Base-by-base conservation (phyloP, 2,329 filamentous ascomycete genomes). In the Aspergillus calidoustus region DNA sequence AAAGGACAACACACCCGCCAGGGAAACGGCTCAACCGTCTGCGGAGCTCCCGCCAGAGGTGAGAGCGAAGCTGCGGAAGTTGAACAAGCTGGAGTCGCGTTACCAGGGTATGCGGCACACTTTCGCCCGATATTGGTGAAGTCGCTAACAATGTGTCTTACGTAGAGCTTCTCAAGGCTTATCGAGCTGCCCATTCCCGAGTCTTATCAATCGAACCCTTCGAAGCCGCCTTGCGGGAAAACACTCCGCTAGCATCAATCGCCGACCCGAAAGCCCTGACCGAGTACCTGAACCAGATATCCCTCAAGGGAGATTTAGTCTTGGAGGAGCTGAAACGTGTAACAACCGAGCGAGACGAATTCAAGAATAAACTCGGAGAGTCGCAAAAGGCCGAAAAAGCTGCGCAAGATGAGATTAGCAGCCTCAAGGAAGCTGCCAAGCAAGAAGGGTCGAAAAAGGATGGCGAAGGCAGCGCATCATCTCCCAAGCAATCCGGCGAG, bases 301-400 rank as follows among this genome's bases (percentile, higher is more conserved):
- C 89, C 64, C 77, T 93, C 57, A 94, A 96, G 72, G 89, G 89
- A 47, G 92, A 96, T 70, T 96, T 99, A 91, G 89, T 96, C 3
- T 89, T 96, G 86, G 91, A 96, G 50, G 95, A 99, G 77, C 82
- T 97, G 60, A 97, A 96, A 79, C 85, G 92, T 13, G 88, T 98
- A 0, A 90, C 92, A 0, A 85, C 86, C 3, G 93, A 98, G 72
- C 89, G 91, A 62, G 92, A 97, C 63, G 86, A 88, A 17, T 83
- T 91, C 63, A 94, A 92, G 75, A 91, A 89, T 77, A 92, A 91
- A 74, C 80, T 88, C 2, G 87, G 90, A n/a, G 86, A 89, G 53
- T 82, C 85, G 0, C 86, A 92, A 65, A 86, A 89, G 71, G 85
- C 86, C 55, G 80, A 87, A 0, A 85, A 84, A 54, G 81, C 85